These are phyloP conservation scores for Pestalotiopsis sp. DNA, from an alignment of 2,329 filamentous ascomycete species.

Conservation along the genomic window DNA sequence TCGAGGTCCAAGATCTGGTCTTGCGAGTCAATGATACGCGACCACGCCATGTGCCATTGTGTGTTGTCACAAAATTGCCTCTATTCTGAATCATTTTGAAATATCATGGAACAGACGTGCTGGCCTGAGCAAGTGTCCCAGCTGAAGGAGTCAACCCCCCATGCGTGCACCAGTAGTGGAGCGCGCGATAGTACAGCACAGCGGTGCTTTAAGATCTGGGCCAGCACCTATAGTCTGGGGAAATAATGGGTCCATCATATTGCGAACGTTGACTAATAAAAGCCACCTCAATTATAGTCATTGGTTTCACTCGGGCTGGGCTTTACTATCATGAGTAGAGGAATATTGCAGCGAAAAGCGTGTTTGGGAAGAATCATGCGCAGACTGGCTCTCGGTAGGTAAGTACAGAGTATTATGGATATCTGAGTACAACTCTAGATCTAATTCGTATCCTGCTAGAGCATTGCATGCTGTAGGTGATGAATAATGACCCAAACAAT, in stretches of 20 bases:
- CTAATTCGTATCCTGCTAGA: no score
- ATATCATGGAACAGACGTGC: neutral
- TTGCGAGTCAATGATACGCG: neutral
- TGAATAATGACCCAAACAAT: neutral
- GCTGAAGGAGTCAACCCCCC: neutral
- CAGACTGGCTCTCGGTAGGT: no score
- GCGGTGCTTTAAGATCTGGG: neutral
- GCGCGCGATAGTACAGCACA: neutral
- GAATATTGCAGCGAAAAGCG: no score
- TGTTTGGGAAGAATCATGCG: no score
- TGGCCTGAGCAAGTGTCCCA: neutral
- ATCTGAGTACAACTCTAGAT: no score
- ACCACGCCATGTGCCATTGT: neutral
- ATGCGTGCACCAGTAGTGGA: neutral
- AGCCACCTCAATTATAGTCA: no score
- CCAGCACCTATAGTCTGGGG: neutral
- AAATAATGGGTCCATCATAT: neutral
- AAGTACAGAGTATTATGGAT: no score
- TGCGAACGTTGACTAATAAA: neutral
- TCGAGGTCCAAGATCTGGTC: neutral
- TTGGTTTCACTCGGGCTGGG: no score
- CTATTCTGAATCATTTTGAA: no score
- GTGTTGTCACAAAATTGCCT: neutral
- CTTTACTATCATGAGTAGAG: no score
- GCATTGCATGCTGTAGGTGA: no score